Conservation (phyloP, 2,329 filamentous ascomycete genomes). For the Colletotrichum neosansevieriae region DNA sequence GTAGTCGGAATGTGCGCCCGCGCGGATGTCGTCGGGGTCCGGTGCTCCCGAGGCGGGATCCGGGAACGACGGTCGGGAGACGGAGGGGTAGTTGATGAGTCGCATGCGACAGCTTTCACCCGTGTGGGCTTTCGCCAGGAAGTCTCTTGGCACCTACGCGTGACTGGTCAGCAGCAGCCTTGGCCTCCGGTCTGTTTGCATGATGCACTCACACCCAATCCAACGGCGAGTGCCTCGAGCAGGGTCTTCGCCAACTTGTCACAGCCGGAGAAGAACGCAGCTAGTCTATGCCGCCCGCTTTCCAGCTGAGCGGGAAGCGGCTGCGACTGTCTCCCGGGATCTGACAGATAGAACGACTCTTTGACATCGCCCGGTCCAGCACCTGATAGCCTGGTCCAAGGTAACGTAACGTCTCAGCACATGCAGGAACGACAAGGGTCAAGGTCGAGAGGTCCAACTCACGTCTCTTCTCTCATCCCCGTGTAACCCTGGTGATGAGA, state of each 20-base stretch:
- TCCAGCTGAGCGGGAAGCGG: conserved; percentile 33
- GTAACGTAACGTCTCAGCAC: conserved; percentile 6
- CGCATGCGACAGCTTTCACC: conserved; percentile 51
- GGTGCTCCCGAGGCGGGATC: conserved; percentile 47
- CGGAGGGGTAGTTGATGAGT: conserved; percentile 71
- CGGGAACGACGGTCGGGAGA: conserved; percentile 75
- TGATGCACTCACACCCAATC: conserved; percentile 69
- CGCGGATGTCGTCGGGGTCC: conserved; percentile 74
- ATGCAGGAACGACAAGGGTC: background rate
- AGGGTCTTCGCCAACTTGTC: conserved; percentile 30
- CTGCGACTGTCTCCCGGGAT: conserved; percentile 29
- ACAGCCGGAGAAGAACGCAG: conserved; percentile 32
- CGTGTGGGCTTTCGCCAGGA: conserved; percentile 66
- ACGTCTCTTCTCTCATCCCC: conserved; percentile 41
- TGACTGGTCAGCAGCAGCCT: background rate
- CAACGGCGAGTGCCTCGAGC: conserved; percentile 71
- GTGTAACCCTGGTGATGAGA: conserved; percentile 36
- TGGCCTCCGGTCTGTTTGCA: background rate
- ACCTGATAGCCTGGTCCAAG: conserved; percentile 31
- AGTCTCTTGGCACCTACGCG: conserved; percentile 55
- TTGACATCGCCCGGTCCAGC: conserved; percentile 39
- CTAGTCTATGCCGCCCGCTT: conserved; percentile 8
- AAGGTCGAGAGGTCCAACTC: background rate
- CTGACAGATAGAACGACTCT: conserved; percentile 40
- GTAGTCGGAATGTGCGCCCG: conserved; percentile 94